Evolutionary conservation across 2,329 filamentous ascomycete species (phyloP).

Genomic region (Aspergillus aculeatus): DNA sequence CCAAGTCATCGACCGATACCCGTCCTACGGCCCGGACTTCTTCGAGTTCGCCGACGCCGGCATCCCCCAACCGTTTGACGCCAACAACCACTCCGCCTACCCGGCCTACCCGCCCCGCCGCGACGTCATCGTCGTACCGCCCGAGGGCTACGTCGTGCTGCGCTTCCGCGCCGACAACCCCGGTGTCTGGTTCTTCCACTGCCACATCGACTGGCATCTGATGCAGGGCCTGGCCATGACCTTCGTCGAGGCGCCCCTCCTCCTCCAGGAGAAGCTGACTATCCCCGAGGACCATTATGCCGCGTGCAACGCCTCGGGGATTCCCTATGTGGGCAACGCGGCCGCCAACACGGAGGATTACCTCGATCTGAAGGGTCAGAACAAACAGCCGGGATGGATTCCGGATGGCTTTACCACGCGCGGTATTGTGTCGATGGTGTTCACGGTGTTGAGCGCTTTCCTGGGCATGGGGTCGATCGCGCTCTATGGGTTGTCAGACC

Average conservation of each 20-base stretch:
- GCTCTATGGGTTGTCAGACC: conserved; percentile 54
- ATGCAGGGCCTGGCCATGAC: conserved; percentile 65
- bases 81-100: conserved; percentile 40
- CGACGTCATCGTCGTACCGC: conserved; percentile 66
- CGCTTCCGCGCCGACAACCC: conserved; percentile 47
- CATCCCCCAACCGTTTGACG: conserved; percentile 30
- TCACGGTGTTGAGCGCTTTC: conserved; percentile 68
- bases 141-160: conserved; percentile 66
- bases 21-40: conserved; percentile 55
- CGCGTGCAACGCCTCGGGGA: conserved; percentile 54
- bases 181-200: conserved; percentile 71
- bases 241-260: conserved; percentile 62
- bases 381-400: conserved; percentile 54
- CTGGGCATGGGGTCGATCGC: conserved; percentile 66
- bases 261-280: conserved; percentile 59
- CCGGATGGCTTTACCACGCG: conserved; percentile 68
- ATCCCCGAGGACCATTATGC: conserved; percentile 63
- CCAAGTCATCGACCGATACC: conserved; percentile 63
- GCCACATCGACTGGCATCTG: conserved; percentile 78
- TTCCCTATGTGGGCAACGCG: conserved; percentile 66
- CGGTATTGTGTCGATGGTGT: conserved; percentile 72
- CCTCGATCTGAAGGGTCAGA: conserved; percentile 63
- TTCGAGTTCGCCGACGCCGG: conserved; percentile 48
- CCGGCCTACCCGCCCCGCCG: conserved; percentile 61
- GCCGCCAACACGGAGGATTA: conserved; percentile 67